phyloP scores from a whole-genome alignment of 352 stramenopile species.

The Blastocystis sp. region DNA sequence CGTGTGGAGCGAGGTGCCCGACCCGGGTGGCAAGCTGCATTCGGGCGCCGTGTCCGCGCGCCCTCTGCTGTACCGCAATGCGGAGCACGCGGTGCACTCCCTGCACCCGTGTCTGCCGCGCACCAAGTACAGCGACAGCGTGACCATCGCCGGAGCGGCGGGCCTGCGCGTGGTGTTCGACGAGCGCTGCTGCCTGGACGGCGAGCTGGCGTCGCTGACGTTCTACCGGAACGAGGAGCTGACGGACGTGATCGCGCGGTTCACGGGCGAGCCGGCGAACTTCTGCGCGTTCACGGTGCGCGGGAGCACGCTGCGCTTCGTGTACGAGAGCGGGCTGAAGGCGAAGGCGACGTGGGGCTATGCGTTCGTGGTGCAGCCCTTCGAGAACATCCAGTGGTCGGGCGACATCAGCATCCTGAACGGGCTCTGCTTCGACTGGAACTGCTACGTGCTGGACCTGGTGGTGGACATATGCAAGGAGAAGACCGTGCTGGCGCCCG shows the following conservation, averaged over 20 bases:
- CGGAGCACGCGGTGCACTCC: conserved; percentile 15
- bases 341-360: conserved; percentile 37
- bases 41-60: not conserved
- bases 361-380: conserved; percentile 58
- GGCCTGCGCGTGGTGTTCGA: conserved; percentile 58
- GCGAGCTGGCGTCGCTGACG: conserved; percentile 18
- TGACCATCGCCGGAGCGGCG: conserved; percentile 42
- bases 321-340: conserved; percentile 8
- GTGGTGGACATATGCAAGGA: conserved; percentile 58
- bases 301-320: conserved; percentile 33
- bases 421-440: conserved; percentile 55
- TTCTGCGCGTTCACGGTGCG: conserved; percentile 65
- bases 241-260: conserved; percentile 36
- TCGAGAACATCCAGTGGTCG: conserved; percentile 60
- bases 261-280: conserved; percentile 11
- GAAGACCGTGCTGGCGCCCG: not conserved
- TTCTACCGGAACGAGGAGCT: conserved; percentile 59
- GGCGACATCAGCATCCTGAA: conserved; percentile 19
- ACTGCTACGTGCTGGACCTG: conserved; percentile 37
- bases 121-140: conserved; percentile 51
- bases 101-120: conserved; percentile 30
- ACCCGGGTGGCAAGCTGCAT: not conserved
- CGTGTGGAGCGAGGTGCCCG: not conserved
- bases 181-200: conserved; percentile 24
- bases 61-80: not conserved